Evolutionary conservation across 2,329 filamentous ascomycete species (phyloP), one percentile per base, ranked within the genome.

Genomic region (Emydomyces testavorans): DNA sequence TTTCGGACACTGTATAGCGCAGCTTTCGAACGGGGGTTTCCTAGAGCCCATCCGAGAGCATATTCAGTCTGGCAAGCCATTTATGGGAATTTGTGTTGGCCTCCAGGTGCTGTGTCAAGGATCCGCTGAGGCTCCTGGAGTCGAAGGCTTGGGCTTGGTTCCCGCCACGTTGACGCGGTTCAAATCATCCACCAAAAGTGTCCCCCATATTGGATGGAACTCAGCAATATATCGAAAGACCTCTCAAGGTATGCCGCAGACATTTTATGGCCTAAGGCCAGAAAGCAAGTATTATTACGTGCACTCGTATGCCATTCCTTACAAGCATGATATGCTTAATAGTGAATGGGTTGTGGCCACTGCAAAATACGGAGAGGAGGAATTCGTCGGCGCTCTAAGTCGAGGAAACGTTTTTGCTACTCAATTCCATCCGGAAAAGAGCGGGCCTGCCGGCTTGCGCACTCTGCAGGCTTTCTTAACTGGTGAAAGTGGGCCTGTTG

Each of bases 161-260:
- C 79, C 82, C 37, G 78, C 77, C 32, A 71, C 69, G 8, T 76
- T 98, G 54, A 74, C 78, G 61, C 81, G 82, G 52, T 98, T 98
- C 69, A 72, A 86, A 62, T 79, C 85, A 62, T 65, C 67, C 26
- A 71, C 77, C 58, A 96, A 96, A 70, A 82, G 88, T 31, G 93
- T 98, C n/a, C 92, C 92, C 32, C 93, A 98, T 69, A 98, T 98
- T 65, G 92, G 92, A 48, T 98, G 92, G 92, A 98, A 98, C 68
- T 88, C 82, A 57, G 92, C 93, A 37, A 82, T 81, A 58, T 67
- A 53, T 58, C 66, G 52, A 55, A 69, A 58, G 51, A 70, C 65
- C 51, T 63, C 47, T 52, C 66, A 62, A 50, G 64, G 62, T 7
- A 61, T 56, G 52, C 61, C 68, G 15, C 68, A 77, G 53, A 77